These are phyloP conservation scores for Sequoia sempervirens DNA, from an alignment of 75 land plant species.

Conservation along the genomic window DNA sequence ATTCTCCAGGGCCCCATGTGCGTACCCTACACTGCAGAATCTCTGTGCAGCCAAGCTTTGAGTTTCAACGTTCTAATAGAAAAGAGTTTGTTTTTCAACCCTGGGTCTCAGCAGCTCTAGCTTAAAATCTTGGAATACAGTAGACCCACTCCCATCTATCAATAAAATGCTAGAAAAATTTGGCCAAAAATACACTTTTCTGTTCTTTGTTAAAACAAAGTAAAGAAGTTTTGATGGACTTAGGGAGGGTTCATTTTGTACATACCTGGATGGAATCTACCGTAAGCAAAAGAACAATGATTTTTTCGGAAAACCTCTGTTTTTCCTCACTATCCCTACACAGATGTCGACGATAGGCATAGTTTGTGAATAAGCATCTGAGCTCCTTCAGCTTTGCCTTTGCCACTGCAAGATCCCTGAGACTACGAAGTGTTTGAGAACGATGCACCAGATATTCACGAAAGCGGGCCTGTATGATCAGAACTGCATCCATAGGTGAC, in stretches of 20 bases:
- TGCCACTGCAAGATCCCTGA: conserved; percentile 57
- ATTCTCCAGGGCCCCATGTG: neutral
- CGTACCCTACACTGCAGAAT: neutral
- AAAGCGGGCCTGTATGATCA: conserved; percentile 40
- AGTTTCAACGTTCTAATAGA: neutral
- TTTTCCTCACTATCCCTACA: conserved; percentile 47
- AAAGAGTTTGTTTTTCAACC: neutral
- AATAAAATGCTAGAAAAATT: neutral
- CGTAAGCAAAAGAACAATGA: conserved; percentile 62
- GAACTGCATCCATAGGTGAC: conserved; percentile 55
- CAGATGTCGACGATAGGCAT: conserved; percentile 44
- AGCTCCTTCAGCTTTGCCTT: conserved; percentile 64
- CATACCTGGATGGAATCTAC: conserved; percentile 60
- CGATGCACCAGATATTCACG: conserved; percentile 49
- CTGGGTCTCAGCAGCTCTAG: neutral
- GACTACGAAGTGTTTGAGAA: conserved; percentile 51
- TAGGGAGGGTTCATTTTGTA: conserved; percentile 13
- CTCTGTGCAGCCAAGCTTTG: neutral
- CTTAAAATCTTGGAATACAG: neutral
- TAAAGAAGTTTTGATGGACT: conserved; percentile 21
- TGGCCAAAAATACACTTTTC: neutral
- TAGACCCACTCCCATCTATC: neutral
- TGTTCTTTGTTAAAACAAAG: neutral
- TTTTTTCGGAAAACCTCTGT: conserved; percentile 61
- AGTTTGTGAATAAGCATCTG: conserved; percentile 48